phyloP scores from a whole-genome alignment of 495 filamentous ascomycete genomes.

The Aspergillus incahuasiensis region DNA sequence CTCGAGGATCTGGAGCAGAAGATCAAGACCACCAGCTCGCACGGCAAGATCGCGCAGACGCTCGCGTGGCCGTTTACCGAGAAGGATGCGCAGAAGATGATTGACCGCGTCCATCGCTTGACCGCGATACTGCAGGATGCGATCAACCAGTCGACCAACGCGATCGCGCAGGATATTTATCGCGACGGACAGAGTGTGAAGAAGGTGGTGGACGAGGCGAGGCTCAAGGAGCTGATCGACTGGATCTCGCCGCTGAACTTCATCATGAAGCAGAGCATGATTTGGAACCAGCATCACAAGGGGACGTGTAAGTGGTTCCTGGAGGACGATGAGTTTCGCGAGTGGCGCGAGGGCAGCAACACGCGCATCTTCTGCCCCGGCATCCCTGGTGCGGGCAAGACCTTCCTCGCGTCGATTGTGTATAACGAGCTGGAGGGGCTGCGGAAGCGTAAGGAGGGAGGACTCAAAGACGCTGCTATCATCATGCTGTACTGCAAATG shows the following conservation, averaged over 20 bases:
- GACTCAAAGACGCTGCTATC: slow-evolving; percentile 3
- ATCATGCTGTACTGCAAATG: slow-evolving; percentile 9
- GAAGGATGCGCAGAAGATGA: slow-evolving; percentile 4
- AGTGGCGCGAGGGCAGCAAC: slow-evolving; percentile 3
- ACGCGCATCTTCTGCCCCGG: slow-evolving; percentile 6
- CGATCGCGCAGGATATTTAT: slow-evolving; percentile 1
- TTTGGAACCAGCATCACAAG: slow-evolving; percentile 8
- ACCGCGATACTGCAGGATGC: slow-evolving; percentile 1
- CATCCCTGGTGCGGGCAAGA: slow-evolving; percentile 9
- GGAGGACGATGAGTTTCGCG: neutral
- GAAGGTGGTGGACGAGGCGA: slow-evolving; percentile 4
- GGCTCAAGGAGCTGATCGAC: slow-evolving; percentile 7
- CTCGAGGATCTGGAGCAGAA: neutral
- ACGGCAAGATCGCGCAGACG: neutral
- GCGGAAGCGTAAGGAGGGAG: neutral
- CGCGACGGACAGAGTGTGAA: slow-evolving; percentile 2
- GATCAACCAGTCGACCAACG: slow-evolving; percentile 6
- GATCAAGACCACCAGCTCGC: neutral
- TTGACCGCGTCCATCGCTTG: slow-evolving; percentile 3
- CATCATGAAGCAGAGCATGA: slow-evolving; percentile 11
- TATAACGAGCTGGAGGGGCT: slow-evolving; percentile 6
- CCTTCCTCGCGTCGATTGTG: slow-evolving; percentile 7
- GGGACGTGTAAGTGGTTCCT: slow-evolving; percentile 11
- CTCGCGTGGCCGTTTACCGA: slow-evolving; percentile 9
- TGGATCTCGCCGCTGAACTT: slow-evolving; percentile 11